Conservation (phyloP, 2,329 filamentous ascomycete species). For the Colletotrichum coccodes region DNA sequence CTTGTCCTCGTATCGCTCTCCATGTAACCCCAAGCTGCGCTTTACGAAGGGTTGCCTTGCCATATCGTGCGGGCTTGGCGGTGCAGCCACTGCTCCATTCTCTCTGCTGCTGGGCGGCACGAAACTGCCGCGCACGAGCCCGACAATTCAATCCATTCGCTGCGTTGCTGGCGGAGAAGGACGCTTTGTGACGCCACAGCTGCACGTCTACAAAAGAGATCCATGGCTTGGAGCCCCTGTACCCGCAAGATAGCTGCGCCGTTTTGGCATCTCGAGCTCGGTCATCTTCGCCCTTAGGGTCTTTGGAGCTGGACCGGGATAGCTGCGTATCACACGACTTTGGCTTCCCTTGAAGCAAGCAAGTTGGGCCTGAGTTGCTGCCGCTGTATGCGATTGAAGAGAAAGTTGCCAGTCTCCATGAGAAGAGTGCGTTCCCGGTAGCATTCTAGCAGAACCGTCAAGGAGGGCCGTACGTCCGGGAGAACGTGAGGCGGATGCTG, state of each 20-base stretch:
- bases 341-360: background rate
- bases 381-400: background rate
- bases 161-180: background rate
- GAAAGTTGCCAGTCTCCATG: background rate
- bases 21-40: conserved; percentile 16
- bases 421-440: background rate
- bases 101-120: conserved; percentile 8
- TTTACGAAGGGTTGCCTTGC: conserved; percentile 23
- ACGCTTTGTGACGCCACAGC: conserved; percentile 10
- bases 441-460: background rate
- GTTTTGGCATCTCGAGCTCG: background rate
- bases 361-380: background rate
- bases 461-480: background rate
- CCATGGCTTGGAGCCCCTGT: background rate
- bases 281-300: background rate
- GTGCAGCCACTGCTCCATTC: conserved; percentile 22
- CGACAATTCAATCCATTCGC: background rate
- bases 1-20: conserved; percentile 28
- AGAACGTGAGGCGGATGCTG: background rate
- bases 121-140: conserved; percentile 9
- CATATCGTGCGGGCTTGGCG: conserved; percentile 22
- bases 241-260: background rate
- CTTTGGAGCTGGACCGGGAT: background rate
- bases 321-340: background rate
- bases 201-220: background rate